phyloP scores from a whole-genome alignment of 139 green algal genomes.

The Closterium sp. region DNA sequence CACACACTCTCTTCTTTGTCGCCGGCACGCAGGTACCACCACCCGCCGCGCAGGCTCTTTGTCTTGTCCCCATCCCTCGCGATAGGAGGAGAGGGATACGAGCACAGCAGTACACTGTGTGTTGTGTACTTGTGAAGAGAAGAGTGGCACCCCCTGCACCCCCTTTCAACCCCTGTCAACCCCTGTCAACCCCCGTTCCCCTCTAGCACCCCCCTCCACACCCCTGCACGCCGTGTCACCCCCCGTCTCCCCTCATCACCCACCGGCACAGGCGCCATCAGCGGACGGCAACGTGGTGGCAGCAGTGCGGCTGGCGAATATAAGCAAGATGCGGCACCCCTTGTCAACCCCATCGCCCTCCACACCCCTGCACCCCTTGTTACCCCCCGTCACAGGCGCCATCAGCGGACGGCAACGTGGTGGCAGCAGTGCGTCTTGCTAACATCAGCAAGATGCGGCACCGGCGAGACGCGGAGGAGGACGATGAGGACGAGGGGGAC shows the following conservation, averaged over 20 bases:
- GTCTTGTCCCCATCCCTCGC: no score
- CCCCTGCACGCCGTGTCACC: not conserved
- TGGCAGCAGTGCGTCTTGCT: slow-evolving; percentile 46
- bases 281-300: slow-evolving; percentile 39
- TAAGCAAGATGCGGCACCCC: slow-evolving; percentile 41
- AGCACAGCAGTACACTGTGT: no score
- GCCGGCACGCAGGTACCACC: slow-evolving; percentile 69
- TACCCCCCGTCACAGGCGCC: slow-evolving; percentile 16
- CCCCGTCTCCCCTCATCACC: not conserved
- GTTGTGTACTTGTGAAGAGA: no score
- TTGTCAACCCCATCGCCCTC: no score
- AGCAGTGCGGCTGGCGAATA: slow-evolving; percentile 46
- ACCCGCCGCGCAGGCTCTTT: no score
- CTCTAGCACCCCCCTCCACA: no score
- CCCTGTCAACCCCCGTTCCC: no score
- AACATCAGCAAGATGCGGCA: slow-evolving; percentile 50
- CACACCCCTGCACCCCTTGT: not conserved
- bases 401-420: slow-evolving; percentile 26
- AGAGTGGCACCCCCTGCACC: no score
- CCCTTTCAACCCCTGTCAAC: no score
- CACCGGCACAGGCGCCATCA: slow-evolving; percentile 17
- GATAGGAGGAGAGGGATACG: no score
- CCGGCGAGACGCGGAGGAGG: slow-evolving; percentile 45
- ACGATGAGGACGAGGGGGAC: slow-evolving; percentile 53
- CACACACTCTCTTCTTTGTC: slow-evolving; percentile 83